Conservation (phyloP, 345 rosid genomes). For the Balakata baccata region DNA sequence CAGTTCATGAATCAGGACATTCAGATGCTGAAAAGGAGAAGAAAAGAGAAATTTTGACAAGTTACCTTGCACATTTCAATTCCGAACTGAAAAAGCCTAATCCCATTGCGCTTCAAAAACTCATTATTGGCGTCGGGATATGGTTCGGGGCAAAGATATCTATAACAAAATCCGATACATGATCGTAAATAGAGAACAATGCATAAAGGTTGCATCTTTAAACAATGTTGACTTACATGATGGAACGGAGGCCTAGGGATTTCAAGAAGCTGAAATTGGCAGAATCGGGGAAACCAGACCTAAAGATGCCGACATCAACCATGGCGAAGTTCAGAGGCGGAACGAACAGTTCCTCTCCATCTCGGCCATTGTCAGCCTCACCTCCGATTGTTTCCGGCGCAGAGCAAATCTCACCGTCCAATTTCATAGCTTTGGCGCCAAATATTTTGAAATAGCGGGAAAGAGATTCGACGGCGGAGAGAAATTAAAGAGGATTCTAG, state of each 20-base stretch:
- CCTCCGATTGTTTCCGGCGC: neutral
- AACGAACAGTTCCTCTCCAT: conserved; percentile 43
- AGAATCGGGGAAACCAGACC: conserved; percentile 72
- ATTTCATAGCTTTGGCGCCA: conserved; percentile 15
- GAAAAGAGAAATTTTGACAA: neutral
- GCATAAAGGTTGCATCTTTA: neutral
- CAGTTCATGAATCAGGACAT: neutral
- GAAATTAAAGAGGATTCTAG: neutral
- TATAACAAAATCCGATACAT: conserved; percentile 14
- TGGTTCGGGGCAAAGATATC: conserved; percentile 70
- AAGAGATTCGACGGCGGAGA: neutral
- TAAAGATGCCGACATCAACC: conserved; percentile 64
- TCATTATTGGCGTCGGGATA: conserved; percentile 57
- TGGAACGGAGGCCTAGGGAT: conserved; percentile 60
- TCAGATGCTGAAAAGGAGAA: neutral
- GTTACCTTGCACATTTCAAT: conserved; percentile 69
- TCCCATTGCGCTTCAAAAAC: conserved; percentile 51
- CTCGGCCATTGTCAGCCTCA: conserved; percentile 18
- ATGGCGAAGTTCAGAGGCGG: conserved; percentile 77
- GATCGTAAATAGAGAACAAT: neutral
- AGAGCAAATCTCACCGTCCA: neutral
- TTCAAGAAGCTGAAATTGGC: conserved; percentile 62
- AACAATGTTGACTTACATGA: conserved; percentile 41
- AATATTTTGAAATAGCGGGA: neutral
- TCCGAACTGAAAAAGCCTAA: conserved; percentile 69